Evolutionary conservation across 805 yeast genomes (phyloP), one percentile per base, ranked within the genome.

Genomic region (Saccharomycopsis sp.): DNA sequence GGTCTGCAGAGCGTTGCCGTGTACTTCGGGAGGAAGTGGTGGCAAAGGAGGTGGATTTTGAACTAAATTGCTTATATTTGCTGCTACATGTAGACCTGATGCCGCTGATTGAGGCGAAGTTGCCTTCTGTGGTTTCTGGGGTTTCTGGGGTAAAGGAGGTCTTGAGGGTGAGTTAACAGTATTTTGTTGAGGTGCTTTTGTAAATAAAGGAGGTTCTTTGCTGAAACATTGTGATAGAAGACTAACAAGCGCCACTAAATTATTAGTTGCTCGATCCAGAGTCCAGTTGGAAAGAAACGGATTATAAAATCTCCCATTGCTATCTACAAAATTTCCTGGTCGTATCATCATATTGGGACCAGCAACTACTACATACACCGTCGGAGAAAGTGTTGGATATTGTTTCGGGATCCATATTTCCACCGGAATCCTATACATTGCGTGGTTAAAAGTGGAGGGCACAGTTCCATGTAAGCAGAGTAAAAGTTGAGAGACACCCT

Each of bases 321-420:
- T 70, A 69, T 88, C 96, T 2, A 89, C 80, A 64, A 80, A 75
- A 63, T 82, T 84, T 24, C 86, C 85, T 0, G 91, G 86, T 47
- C 75, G 75, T 17, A 86, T 68, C 41, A 75, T 68, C 71, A 75
- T 75, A 14, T 67, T 68, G 23, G 70, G 66, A 41, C 72, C 73
- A n/a, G 83, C 77, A 1, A 86, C 83, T 20, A 78, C 75, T 9
- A 91, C 80, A 66, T 76, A 87, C 0, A 83, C 78, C n/a, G 82
- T 64, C 0, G 97, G 97, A 0, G 85, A 77, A 2, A 72, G 74
- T n/a, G 66, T 64, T 0, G 97, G 97, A 64, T 87, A 91, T 23
- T 76, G 74, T 25, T 78, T 76, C 0, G 96, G 96, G 3, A 92
- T 66, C 96, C 96, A 90, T 2, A 91, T 69, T 56, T 83, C 83